Conservation (phyloP, 257 asterid species). For the Cynanchum wilfordii region DNA sequence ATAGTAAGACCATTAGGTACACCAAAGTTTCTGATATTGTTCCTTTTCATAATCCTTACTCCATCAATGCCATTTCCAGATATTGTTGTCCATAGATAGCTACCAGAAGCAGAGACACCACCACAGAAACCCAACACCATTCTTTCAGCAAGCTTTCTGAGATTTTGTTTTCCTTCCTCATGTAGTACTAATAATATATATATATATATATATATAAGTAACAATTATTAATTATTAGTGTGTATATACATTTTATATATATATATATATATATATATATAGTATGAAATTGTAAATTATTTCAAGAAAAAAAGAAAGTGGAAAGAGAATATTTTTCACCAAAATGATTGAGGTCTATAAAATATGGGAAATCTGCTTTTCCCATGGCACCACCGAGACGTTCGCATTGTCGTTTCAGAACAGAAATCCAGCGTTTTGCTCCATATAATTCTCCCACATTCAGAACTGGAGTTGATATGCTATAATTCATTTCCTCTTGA, state of each 20-base stretch:
- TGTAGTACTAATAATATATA: not conserved
- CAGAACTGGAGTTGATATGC: slow-evolving; percentile 36
- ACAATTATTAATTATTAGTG: too few species aligned
- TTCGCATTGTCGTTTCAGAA: slow-evolving; percentile 41
- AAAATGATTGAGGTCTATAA: not conserved
- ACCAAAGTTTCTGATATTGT: slow-evolving; percentile 3
- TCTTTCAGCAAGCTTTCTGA: slow-evolving; percentile 22
- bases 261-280: too few species aligned
- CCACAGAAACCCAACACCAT: slow-evolving; percentile 19
- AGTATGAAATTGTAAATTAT: too few species aligned
- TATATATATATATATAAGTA: too few species aligned
- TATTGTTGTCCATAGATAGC: slow-evolving; percentile 8
- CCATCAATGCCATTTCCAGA: slow-evolving; percentile 12
- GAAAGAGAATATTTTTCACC: too few species aligned
- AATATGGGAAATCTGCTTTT: slow-evolving; percentile 6
- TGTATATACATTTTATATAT: too few species aligned
- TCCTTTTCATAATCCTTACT: slow-evolving; percentile 16
- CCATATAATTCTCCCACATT: slow-evolving; percentile 52
- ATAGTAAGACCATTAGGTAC: slow-evolving; percentile 14
- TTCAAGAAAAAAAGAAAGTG: too few species aligned
- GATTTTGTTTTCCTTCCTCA: slow-evolving; percentile 7
- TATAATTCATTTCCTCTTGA: slow-evolving; percentile 22
- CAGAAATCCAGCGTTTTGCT: slow-evolving; percentile 53
- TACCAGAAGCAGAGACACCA: slow-evolving; percentile 15
- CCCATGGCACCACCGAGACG: slow-evolving; percentile 24